phyloP scores from a whole-genome alignment of 2,329 filamentous ascomycete genomes.

The Dactylonectria estremocensis region DNA sequence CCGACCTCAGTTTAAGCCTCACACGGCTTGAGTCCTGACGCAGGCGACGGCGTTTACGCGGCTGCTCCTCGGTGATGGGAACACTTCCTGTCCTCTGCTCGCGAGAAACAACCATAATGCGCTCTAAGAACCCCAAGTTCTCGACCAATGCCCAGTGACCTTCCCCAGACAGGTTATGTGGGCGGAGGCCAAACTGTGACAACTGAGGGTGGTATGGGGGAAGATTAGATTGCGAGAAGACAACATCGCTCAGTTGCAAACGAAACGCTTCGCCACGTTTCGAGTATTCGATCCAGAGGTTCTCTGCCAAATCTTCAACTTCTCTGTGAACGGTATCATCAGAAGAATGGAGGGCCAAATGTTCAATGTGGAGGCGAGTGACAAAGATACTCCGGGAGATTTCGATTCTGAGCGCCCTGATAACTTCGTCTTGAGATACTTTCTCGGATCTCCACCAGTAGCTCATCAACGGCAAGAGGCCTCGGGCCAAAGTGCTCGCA shows the following conservation, averaged over 20 bases:
- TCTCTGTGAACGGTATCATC: conserved; percentile 59
- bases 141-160: conserved; percentile 74
- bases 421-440: conserved; percentile 71
- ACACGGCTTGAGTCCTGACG: conserved; percentile 62
- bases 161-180: conserved; percentile 69
- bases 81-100: conserved; percentile 43
- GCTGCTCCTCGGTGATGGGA: conserved; percentile 59
- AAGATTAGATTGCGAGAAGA: conserved; percentile 66
- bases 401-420: conserved; percentile 79
- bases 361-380: conserved; percentile 75
- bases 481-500: conserved; percentile 71
- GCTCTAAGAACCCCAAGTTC: conserved; percentile 71
- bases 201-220: conserved; percentile 63
- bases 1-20: conserved; percentile 63
- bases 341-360: conserved; percentile 63
- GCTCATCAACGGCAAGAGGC: conserved; percentile 79
- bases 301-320: conserved; percentile 78
- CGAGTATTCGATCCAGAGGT: conserved; percentile 84
- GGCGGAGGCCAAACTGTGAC: conserved; percentile 67
- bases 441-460: conserved; percentile 85
- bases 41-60: conserved; percentile 68
- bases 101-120: conserved; percentile 56
- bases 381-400: conserved; percentile 81
- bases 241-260: conserved; percentile 84
- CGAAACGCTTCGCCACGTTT: conserved; percentile 79